Conservation (phyloP, 768 basidiomycete genomes). For the Boletus rufocinnamomeus region DNA sequence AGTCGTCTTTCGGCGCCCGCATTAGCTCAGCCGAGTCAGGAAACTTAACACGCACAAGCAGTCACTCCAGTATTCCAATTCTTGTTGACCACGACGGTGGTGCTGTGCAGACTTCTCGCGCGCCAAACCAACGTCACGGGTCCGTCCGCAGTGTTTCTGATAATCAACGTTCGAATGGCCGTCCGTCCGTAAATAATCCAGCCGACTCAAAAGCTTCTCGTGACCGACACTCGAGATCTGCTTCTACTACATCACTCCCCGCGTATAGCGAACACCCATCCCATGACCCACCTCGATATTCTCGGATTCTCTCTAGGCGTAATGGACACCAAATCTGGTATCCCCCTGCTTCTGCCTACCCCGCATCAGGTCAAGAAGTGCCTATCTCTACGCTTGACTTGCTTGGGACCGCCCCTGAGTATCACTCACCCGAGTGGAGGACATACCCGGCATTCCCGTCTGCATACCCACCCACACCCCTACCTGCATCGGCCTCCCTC, state of each 20-base stretch:
- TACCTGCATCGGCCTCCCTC: constrained; percentile 41
- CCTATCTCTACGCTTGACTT: constrained; percentile 7
- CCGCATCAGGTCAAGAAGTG: constrained; percentile 18
- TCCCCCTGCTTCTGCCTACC: constrained; percentile 53
- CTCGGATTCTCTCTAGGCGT: constrained; percentile 20
- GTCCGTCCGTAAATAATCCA: constrained; percentile 4
- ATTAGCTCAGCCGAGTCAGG: constrained; percentile 4
- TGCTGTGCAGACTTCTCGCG: constrained; percentile 12
- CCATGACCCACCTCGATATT: constrained; percentile 26
- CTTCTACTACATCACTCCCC: constrained; percentile 27
- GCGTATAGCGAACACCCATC: constrained; percentile 27
- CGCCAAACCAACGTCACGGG: constrained; percentile 9
- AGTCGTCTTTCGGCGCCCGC: constrained; percentile 2
- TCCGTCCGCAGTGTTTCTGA: constrained; percentile 24
- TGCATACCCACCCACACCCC: constrained; percentile 73
- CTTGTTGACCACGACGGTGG: constrained; percentile 6
- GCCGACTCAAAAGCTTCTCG: constrained; percentile 4
- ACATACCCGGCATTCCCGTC: constrained; percentile 75
- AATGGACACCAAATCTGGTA: constrained; percentile 56
- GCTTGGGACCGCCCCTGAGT: constrained; percentile 35
- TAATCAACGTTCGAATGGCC: constrained; percentile 8
- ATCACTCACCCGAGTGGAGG: constrained; percentile 65
- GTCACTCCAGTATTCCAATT: constrained; percentile 16
- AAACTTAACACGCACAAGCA: constrained; percentile 9
- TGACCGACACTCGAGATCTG: constrained; percentile 15